Base-by-base conservation (phyloP, 352 stramenopile species). In the Pythium utonaiense region DNA sequence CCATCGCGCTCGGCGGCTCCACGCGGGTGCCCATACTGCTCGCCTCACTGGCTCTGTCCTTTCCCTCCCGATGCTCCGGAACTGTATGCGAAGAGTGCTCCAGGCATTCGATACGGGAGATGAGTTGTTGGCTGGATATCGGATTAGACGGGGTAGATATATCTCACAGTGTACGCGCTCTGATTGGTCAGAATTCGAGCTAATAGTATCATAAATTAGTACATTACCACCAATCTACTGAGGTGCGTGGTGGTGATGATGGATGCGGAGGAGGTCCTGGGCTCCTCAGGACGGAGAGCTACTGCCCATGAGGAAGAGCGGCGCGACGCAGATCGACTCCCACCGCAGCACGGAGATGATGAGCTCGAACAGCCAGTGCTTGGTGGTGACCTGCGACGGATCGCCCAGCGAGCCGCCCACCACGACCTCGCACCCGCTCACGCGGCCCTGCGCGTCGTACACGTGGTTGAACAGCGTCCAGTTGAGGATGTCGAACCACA, bases 351-450 rank as follows among this genome's bases (percentile, higher is more conserved):
- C 77, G 21, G 74, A 83, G 42, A 82, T 67, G 47, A 85, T 78
- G 52, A 89, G 66, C 67, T 89, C 80, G 24, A 88, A 82, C 9
- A 89, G 64, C 80, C 80, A 88, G 60, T 86, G 72, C 48, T 79
- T 71, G 47, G 71, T 73, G 17, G 75, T 71, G 52, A 83, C 49
- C 55, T 80, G 76, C 58, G 80, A 73, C 40, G 70, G 66, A 42
- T 86, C 72, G 27, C 55, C 61, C 16, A 90, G 74, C 13, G 75
- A 85, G 27, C 80, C 80, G 14, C 80, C 80, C 10, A 65, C 73
- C 24, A 78, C 67, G 51, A 88, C 73, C 31, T 86, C 76, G 34
- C 74, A 86, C 9, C 79, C 79, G 1, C 71, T 61, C 0, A 69
- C 50, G 0, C 59, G 53, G 17, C 76, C 77, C 13, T 63, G 10